Evolutionary conservation across 805 yeast species (phyloP).

Genomic region (Candida golubevii): DNA sequence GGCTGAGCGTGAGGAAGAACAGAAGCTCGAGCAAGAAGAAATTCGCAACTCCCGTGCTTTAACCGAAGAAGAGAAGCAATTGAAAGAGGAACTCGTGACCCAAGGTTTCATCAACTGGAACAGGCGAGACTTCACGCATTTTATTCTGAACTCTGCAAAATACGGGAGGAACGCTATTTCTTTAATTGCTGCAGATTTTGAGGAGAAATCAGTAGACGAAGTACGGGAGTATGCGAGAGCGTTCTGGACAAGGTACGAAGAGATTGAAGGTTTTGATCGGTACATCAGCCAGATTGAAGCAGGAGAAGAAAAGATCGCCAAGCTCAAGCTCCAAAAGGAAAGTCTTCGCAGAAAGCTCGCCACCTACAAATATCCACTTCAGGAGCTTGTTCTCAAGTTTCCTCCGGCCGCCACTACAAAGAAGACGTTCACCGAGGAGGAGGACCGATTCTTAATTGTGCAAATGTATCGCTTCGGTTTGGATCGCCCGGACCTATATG

Average conservation of each 20-base stretch:
- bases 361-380: conserved; percentile 69
- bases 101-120: conserved; percentile 83
- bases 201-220: conserved; percentile 76
- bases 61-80: conserved; percentile 73
- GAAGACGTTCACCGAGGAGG: conserved; percentile 73
- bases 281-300: conserved; percentile 75
- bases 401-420: conserved; percentile 70
- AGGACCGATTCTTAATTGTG: conserved; percentile 81
- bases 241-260: conserved; percentile 76
- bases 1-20: conserved; percentile 36
- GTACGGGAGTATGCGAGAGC: conserved; percentile 69
- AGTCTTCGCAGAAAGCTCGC: conserved; percentile 72
- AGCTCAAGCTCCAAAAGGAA: conserved; percentile 67
- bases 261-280: conserved; percentile 86
- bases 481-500: conserved; percentile 75
- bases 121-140: conserved; percentile 81
- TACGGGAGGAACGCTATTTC: conserved; percentile 74
- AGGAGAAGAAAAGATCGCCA: conserved; percentile 81
- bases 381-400: conserved; percentile 64
- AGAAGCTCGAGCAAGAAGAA: conserved; percentile 62
- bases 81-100: conserved; percentile 51
- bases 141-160: conserved; percentile 67
- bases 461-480: conserved; percentile 78
- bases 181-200: conserved; percentile 73
- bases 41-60: conserved; percentile 74